Evolutionary conservation across 1,284 basidiomycete species (phyloP), one percentile per base, ranked within the genome.

Genomic region (Moesziomyces globuligerus): DNA sequence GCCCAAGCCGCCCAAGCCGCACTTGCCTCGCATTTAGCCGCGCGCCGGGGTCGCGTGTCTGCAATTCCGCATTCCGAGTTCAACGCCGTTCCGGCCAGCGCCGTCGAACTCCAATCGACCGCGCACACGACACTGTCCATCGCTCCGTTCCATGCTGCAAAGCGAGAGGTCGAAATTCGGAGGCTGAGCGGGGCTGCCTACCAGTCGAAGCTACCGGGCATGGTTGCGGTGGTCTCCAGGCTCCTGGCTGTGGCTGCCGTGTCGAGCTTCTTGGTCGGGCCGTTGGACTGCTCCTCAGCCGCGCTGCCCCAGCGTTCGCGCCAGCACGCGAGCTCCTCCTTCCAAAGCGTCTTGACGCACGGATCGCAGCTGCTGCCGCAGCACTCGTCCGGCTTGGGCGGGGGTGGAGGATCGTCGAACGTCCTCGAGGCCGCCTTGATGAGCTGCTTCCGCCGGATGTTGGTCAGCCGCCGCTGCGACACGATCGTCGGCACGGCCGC

Each of bases 281-380:
- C 28, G 20, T 34, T 10, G 4, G 21, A 8, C 18, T n/a, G 7
- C 34, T 65, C 55, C 25, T 53, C 46, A 9, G 62, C 71, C 1
- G 38, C 56, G 0, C 23, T 29, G 1, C 75, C 72, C 73, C 75
- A 76, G 11, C 75, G 26, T 26, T 76, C 55, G 1, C 51, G 13
- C 75, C 75, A 76, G 20, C 61, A 69, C 5, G 20, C 48, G 6
- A 71, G 47, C 50, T 76, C 75, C 28, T 75, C 73, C 44, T 58
- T 68, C 70, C 73, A 75, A 1, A 76, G 72, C 20, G 58, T 59
- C 50, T 72, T 72, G n/a, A 76, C 75, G 50, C 75, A 76, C 0
- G 75, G 75, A 15, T 64, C 54, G 42, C 75, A 76, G 43, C 52
- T 54, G 47, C 66, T 70, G 0, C 70, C 75, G 29, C 75, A 76